A percentile compares a stretch with the other conserved stretches of the same genome.
Conservation (phyloP, 768 basidiomycete genomes). For the Lentinula detonsa region DNA sequence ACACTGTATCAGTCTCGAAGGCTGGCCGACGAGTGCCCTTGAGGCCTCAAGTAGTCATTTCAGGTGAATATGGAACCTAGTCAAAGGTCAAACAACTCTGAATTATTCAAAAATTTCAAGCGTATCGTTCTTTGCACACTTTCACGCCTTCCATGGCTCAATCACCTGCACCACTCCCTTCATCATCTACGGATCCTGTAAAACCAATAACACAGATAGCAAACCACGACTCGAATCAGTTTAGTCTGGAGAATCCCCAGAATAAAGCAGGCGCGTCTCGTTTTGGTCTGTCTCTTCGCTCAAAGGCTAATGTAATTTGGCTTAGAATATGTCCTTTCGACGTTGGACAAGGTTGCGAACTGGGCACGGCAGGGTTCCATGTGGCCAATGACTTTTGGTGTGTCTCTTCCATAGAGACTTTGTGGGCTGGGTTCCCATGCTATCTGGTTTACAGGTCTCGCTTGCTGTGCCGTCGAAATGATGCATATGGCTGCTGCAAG, state of each 20-base stretch:
- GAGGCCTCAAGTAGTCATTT: constrained; percentile 36
- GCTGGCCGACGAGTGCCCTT: constrained; percentile 39
- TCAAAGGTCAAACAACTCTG: constrained; percentile 11
- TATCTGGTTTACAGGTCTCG: constrained; percentile 55
- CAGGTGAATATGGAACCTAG: constrained; percentile 22
- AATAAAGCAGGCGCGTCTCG: constrained; percentile 75
- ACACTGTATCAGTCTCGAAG: constrained; percentile 23
- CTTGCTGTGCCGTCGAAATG: constrained; percentile 99
- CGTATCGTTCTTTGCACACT: constrained; percentile 50
- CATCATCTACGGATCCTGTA: constrained; percentile 34
- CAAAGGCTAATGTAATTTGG: neutral
- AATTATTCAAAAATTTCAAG: constrained; percentile 20
- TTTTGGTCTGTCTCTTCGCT: neutral
- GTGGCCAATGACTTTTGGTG: constrained; percentile 99
- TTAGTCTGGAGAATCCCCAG: constrained; percentile 79
- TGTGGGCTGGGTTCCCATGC: constrained; percentile 12
- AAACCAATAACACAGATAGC: constrained; percentile 70
- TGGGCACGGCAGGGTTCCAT: constrained; percentile 98
- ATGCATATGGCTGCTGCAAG: constrained; percentile 99
- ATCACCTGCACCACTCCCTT: constrained; percentile 26
- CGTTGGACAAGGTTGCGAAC: constrained; percentile 93
- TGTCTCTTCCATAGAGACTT: constrained; percentile 8
- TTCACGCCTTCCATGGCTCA: constrained; percentile 37
- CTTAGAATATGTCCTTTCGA: constrained; percentile 92
- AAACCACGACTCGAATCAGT: constrained; percentile 74